Evolutionary conservation across 192 early-diverging fungal genomes (phyloP).

Genomic region (Backusella westeae): DNA sequence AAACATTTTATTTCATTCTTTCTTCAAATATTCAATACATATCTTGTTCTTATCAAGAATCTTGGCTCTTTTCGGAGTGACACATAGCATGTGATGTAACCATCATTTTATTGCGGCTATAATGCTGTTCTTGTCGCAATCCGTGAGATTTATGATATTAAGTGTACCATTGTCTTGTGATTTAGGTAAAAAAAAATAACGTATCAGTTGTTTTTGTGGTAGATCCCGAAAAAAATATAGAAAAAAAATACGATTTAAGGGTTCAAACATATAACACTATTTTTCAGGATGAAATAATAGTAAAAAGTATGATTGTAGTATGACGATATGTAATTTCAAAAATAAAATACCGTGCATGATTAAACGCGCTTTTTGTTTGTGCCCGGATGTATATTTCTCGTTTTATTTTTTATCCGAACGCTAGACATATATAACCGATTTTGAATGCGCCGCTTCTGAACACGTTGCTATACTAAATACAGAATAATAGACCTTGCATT

Average conservation of each 20-base stretch:
- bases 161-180: neutral
- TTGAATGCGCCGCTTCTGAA: no score
- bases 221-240: neutral
- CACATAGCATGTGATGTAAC: neutral
- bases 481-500: no score
- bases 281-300: no score
- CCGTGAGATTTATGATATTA: constrained; percentile 3
- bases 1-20: neutral
- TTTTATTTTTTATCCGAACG: no score
- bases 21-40: neutral
- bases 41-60: neutral
- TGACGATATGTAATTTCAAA: no score
- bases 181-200: neutral
- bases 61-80: neutral
- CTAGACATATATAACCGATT: no score
- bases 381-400: no score
- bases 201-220: neutral
- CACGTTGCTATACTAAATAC: no score
- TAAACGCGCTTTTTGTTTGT: no score
- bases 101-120: neutral
- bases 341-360: no score
- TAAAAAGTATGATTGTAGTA: no score
- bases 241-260: neutral
- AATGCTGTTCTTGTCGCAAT: neutral
- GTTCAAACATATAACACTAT: no score